Percentiles rank a stretch among this genome's conserved stretches.
Evolutionary conservation across 2,329 filamentous ascomycete species (phyloP).

Genomic region (Ramularia collo-cygni): DNA sequence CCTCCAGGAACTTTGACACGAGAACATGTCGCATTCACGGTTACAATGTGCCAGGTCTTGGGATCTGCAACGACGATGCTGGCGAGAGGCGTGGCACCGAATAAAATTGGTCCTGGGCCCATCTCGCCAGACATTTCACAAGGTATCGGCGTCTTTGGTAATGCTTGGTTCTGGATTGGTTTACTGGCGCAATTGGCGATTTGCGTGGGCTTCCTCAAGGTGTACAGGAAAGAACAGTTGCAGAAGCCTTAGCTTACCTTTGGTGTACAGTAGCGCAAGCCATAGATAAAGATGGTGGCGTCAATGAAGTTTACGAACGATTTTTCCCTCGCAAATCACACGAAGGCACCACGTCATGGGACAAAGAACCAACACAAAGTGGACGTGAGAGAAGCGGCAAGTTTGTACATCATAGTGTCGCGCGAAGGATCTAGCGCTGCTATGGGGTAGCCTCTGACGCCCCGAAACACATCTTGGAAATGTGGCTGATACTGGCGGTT

Average conservation of each 20-base stretch:
- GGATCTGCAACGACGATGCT: conserved; percentile 55
- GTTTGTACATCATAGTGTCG: no score
- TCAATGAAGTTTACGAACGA: no score
- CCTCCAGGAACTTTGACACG: conserved; percentile 50
- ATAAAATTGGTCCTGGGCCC: conserved; percentile 52
- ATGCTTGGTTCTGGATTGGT: conserved; percentile 21
- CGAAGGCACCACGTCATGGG: no score
- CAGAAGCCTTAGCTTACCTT: conserved; percentile 15
- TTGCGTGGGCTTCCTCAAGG: conserved; percentile 20
- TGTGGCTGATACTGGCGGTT: no score
- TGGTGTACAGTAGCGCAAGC: no score
- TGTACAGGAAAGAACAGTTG: conserved; percentile 21
- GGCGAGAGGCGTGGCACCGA: conserved; percentile 52
- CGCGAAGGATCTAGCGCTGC: no score
- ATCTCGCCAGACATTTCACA: conserved; percentile 56
- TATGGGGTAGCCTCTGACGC: no score
- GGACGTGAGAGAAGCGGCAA: no score
- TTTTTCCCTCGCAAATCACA: no score
- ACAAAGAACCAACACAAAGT: no score
- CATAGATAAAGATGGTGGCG: no score
- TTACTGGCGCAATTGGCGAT: conserved; percentile 16
- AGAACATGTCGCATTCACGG: conserved; percentile 55
- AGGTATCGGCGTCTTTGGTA: conserved; percentile 30
- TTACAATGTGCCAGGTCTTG: conserved; percentile 54
- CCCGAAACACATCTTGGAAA: no score